Conservation (phyloP, 495 filamentous ascomycete species). For the Podospora pseudocomata region DNA sequence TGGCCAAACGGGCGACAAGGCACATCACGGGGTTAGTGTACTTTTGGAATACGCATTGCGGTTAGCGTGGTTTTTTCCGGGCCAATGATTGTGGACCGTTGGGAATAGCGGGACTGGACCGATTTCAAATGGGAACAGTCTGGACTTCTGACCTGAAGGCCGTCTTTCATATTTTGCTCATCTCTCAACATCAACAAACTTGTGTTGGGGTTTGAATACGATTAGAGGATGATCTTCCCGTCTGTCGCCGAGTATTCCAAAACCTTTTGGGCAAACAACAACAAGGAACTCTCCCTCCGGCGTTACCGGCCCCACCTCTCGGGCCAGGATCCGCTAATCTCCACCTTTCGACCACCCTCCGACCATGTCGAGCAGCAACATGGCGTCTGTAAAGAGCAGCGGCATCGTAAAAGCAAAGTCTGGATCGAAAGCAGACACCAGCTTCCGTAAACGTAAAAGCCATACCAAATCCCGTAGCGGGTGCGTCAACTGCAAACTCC, state of each 20-base stretch:
- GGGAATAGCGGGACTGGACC: neutral
- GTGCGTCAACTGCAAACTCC: conserved; percentile 48
- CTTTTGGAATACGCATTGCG: conserved; percentile 15
- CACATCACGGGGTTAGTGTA: neutral
- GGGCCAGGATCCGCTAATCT: neutral
- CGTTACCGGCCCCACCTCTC: neutral
- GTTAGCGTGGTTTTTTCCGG: conserved; percentile 13
- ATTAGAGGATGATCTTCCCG: neutral
- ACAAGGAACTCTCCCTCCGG: neutral
- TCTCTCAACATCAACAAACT: neutral
- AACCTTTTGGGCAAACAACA: neutral
- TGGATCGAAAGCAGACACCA: neutral
- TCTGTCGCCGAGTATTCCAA: neutral
- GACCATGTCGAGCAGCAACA: neutral
- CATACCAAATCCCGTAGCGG: conserved; percentile 44
- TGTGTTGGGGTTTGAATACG: neutral
- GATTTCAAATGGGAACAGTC: neutral
- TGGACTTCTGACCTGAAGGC: neutral
- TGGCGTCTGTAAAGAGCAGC: neutral
- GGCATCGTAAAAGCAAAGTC: neutral
- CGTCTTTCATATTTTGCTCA: neutral
- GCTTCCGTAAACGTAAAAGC: conserved; percentile 29
- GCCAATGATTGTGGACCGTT: neutral
- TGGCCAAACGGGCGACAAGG: neutral
- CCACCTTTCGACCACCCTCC: neutral